Evolutionary conservation across 192 early-diverging fungal species (phyloP).

Genomic region (Ambispora gerdemannii): DNA sequence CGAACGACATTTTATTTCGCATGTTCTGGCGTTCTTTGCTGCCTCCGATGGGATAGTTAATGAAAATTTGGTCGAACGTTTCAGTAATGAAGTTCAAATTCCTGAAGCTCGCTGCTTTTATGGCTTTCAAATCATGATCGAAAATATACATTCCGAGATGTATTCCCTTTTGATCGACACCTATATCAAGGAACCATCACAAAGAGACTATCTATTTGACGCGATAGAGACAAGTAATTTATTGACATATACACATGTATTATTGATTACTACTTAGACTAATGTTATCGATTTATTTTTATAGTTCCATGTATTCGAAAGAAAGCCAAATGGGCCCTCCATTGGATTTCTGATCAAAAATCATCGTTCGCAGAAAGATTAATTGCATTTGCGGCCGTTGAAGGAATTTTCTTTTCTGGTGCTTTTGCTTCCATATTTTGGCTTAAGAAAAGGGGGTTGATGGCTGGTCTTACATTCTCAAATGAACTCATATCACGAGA

Average conservation of each 20-base stretch:
- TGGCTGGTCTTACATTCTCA: conserved; percentile 96
- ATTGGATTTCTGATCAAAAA: conserved; percentile 80
- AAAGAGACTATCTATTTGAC: conserved; percentile 85
- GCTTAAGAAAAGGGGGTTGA: conserved; percentile 98
- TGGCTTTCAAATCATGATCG: conserved; percentile 98
- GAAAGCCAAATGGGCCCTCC: conserved; percentile 97
- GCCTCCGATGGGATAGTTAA: conserved; percentile 95
- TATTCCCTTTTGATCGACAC: conserved; percentile 95
- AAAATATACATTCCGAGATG: conserved; percentile 95
- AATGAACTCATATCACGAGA: conserved; percentile 98
- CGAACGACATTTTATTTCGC: conserved; percentile 89
- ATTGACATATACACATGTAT: too few species aligned
- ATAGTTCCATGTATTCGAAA: conserved; percentile 89
- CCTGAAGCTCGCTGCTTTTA: conserved; percentile 93
- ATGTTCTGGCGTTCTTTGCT: conserved; percentile 94
- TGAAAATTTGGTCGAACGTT: conserved; percentile 90
- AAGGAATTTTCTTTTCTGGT: conserved; percentile 98
- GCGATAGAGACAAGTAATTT: conserved; percentile 82
- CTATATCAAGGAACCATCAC: conserved; percentile 84
- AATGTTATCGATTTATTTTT: not conserved
- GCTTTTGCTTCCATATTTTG: conserved; percentile 98
- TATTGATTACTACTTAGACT: not conserved
- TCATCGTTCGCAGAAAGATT: conserved; percentile 88
- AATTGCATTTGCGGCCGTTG: conserved; percentile 95
- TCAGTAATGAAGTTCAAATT: conserved; percentile 89